phyloP scores from a whole-genome alignment of 116 monocot species.

The Dioscorea cayenensis region DNA sequence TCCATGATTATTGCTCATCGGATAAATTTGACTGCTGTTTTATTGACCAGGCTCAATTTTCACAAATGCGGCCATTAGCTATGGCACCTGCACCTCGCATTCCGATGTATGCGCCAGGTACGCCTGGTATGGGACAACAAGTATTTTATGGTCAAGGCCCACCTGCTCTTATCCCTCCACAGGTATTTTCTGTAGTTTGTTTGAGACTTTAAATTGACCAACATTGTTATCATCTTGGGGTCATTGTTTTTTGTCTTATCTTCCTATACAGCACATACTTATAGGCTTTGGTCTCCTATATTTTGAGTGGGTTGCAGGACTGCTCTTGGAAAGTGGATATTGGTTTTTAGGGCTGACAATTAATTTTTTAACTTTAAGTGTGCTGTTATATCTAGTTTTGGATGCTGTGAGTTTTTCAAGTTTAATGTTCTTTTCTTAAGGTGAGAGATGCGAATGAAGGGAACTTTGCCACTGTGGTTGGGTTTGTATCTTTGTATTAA shows the following conservation, averaged over 20 bases:
- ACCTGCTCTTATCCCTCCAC: constrained; percentile 45
- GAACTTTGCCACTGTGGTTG: no score
- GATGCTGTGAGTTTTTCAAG: no score
- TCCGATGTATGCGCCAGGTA: constrained; percentile 63
- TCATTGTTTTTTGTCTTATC: neutral
- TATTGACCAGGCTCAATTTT: constrained; percentile 47
- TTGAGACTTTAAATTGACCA: neutral
- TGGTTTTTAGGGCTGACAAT: no score
- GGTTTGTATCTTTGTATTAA: no score
- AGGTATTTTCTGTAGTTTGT: constrained; percentile 18
- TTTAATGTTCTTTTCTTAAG: no score
- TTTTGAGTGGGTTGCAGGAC: no score
- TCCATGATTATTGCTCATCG: no score
- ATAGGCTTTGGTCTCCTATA: neutral
- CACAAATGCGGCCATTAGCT: constrained; percentile 51
- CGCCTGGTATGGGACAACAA: constrained; percentile 55
- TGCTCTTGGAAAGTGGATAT: no score
- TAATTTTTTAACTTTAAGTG: no score
- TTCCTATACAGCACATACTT: no score
- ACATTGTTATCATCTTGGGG: neutral
- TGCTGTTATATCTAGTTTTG: no score
- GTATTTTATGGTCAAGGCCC: constrained; percentile 66
- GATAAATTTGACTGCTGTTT: neutral
- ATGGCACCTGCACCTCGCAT: constrained; percentile 44
- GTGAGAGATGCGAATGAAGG: no score